These are phyloP conservation scores for Benincasa hispida DNA, from an alignment of 306 rosid genomes.

Conservation along the genomic window DNA sequence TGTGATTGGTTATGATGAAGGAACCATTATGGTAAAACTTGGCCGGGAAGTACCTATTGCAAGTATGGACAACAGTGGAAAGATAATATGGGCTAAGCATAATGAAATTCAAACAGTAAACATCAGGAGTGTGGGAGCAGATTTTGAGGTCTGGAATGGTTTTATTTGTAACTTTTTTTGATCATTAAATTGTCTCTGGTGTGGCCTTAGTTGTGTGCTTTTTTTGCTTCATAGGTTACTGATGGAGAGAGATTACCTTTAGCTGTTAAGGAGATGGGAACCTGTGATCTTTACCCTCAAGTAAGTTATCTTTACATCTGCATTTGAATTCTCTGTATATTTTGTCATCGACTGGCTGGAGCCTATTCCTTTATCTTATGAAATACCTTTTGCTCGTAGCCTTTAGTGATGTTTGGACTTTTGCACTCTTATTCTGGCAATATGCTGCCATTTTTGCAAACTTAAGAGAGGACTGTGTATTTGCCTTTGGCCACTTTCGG, in stretches of 20 bases:
- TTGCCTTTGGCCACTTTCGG: too few relatives aligned
- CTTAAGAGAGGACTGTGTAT: too few relatives aligned
- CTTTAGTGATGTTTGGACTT: background rate
- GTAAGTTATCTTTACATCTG: slow-evolving; percentile 24
- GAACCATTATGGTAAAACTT: slow-evolving; percentile 97
- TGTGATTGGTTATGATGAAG: slow-evolving; percentile 97
- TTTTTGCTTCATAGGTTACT: slow-evolving; percentile 48
- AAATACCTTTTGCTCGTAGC: background rate
- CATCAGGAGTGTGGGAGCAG: slow-evolving; percentile 90
- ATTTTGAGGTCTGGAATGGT: slow-evolving; percentile 53
- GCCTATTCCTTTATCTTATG: background rate
- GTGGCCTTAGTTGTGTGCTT: background rate
- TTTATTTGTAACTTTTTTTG: background rate
- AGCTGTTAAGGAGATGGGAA: slow-evolving; percentile 96
- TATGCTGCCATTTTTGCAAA: background rate
- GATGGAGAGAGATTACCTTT: slow-evolving; percentile 97
- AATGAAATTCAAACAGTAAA: slow-evolving; percentile 96
- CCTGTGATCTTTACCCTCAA: slow-evolving; percentile 98
- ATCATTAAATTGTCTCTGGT: background rate
- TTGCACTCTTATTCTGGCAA: background rate
- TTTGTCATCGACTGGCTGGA: background rate
- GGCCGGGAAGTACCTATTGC: slow-evolving; percentile 98
- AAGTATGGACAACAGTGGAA: slow-evolving; percentile 98
- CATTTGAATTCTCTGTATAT: slow-evolving; percentile 11
- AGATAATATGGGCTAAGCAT: slow-evolving; percentile 96